Base-by-base conservation (phyloP, 1,284 basidiomycete species). In the Trametes sp. region DNA sequence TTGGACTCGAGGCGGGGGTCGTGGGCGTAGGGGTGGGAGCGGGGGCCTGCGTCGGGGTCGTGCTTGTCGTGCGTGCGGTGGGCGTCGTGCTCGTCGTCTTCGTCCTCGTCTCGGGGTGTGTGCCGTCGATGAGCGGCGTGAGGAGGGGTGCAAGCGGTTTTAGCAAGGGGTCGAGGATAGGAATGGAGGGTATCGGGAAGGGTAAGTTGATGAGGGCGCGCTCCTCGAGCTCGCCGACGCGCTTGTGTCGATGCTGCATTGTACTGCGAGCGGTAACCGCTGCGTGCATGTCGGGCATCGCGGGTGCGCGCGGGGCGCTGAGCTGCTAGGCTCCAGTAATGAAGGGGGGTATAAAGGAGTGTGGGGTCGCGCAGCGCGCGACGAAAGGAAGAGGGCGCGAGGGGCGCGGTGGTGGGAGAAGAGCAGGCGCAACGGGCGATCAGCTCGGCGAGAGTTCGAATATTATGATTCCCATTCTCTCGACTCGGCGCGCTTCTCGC, bases 151-250 rank as follows among this genome's bases (percentile, higher is more conserved):
- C 73, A 23, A 79, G 52, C 4, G 59, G 59, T 41, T 60, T 49
- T 19, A 60, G 28, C 3, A 84, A 14, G 3, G 79, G 77, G 31
- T 70, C 72, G 36, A 84, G 68, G 23, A 86, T 54, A 1, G 84
- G 81, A 35, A 83, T 73, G 11, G 79, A 77, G 19, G 81, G 81
- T 35, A 82, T 52, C 14, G 77, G 72, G 35, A 81, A 62, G 33
- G 81, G 77, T 1, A 82, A 66, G 49, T 77, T 75, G 46, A 81
- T 73, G 62, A 82, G 78, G 23, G 76, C 75, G 61, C 81, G 81
- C 60, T 72, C 73, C 16, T 77, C 68, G 36, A 81, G 72, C 50
- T 49, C 35, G 33, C 67, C 54, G 36, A 58, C 46, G 54, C 63
- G 65, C 53, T 56, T 57, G 35, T 61, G 59, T 41, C 61, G 62